Base-by-base conservation (phyloP, 345 rosid species). In the Crucihimalaya himalaica region DNA sequence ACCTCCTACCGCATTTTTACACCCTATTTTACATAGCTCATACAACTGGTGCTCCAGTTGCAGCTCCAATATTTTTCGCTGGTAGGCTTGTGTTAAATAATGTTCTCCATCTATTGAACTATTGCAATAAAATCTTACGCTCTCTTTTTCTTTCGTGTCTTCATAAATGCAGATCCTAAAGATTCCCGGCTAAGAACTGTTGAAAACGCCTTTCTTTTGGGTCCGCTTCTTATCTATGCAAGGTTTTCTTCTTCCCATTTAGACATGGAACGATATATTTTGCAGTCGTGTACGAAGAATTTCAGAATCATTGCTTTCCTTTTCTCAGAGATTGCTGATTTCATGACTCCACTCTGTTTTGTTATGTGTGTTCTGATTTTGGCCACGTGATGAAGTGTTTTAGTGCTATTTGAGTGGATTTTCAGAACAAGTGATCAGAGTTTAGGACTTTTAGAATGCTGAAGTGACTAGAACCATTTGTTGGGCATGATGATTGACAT, bases 1-100 rank as follows among this genome's bases (percentile, higher is more conserved):
- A 87, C 70, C 82, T 93, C 56, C 67, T 93, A 72, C 96, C 94
- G 40, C 92, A 87, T 81, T 80, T 91, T 65, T 91, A 93, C 77
- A 93, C 98, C 46, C 82, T 93, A 28, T 89, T 91, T 73, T 91
- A 91, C 84, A 28, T 79, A 78, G 89, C 98, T n/a, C 97, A 93
- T 80, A 89, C 81, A 25, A 79, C 72, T 34, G 96, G 98, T 59
- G 80, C 85, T 77, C 92, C 83, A 1, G 94, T 93, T 74, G 96
- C 94, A 70, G 78, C 85, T 60, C 98, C 98, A 6, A 73, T 86
- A 6, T 91, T 91, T 73, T 91, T 93, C 39, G 88, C 97, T 68
- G 97, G 98, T 91, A 81, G 25, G 86, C 28, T 63, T 75, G 50
- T 54, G n/a, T 68, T 57, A 45, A 11, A 63, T 42, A 40, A 39